Evolutionary conservation across 1,284 basidiomycete species (phyloP), one percentile per base, ranked within the genome.

Genomic region (Boletus holoroseus): DNA sequence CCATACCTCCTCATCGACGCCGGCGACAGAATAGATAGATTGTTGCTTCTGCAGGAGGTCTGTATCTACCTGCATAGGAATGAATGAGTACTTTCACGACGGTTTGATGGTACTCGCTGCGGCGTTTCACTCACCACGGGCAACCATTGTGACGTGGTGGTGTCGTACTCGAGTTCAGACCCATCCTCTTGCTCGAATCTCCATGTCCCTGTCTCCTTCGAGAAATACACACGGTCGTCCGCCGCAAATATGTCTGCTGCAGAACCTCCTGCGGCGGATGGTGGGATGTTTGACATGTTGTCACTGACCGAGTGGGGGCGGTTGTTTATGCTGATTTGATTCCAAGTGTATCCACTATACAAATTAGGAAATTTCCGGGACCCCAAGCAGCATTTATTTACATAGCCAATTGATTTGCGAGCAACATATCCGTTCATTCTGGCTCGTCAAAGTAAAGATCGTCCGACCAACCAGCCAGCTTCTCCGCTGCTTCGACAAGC

Each of bases 101-200:
- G 49, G 59, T 20, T 18, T 3, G 20, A 7, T 26, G 40, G 0
- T 1, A 26, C 12, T 11, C 36, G 51, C 43, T 49, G 36, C 18
- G 37, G 46, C 26, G 47, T 40, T 30, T 39, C 27, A 68, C 86
- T 66, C 62, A 96, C 93, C 63, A 94, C 68, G 35, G 89, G 85
- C 22, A 91, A 69, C 94, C 94, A 96, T 34, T 74, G 73, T 16
- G 80, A 82, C 61, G 88, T 90, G 6, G 68, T 67, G 35, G 77
- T 68, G 62, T 92, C 85, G 75, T 90, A 99, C 71, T 99, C 94
- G 65, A 90, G 81, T 68, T 96, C 94, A 26, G 78, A 73, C 12
- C 89, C 93, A 55, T 93, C 85, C 50, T 91, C 88, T 62, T 90
- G 84, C 67, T 99, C 95, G 63, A 88, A 86, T 47, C 85, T 80